These are phyloP conservation scores for Anisodus tanguticus DNA, from an alignment of 257 asterid species.

Conservation along the genomic window DNA sequence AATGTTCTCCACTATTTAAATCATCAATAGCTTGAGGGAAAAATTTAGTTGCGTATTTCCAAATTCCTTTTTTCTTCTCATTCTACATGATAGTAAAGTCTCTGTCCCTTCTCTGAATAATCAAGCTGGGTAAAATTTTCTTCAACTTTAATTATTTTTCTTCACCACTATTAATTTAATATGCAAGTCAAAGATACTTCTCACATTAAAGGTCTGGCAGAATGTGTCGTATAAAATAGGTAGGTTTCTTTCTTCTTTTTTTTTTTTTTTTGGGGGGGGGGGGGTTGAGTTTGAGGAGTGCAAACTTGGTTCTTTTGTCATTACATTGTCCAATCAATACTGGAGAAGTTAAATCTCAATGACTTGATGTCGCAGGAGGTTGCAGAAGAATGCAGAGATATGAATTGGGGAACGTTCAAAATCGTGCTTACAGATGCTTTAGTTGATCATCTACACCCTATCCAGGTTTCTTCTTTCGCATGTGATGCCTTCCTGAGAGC, in stretches of 20 bases:
- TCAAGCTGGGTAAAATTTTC: background rate
- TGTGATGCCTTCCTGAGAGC: slow-evolving; percentile 25
- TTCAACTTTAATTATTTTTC: background rate
- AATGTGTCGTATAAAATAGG: background rate
- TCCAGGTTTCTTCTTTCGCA: slow-evolving; percentile 65
- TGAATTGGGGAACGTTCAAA: slow-evolving; percentile 96
- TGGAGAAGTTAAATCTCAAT: slow-evolving; percentile 23
- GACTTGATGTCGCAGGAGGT: slow-evolving; percentile 67
- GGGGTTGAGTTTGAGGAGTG: background rate
- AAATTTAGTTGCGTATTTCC: no score
- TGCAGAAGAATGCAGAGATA: slow-evolving; percentile 58
- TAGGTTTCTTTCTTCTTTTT: background rate
- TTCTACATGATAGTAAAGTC: background rate
- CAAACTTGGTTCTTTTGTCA: background rate
- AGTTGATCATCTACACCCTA: slow-evolving; percentile 81
- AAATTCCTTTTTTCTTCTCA: background rate
- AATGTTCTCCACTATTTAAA: no score
- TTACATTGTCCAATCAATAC: slow-evolving; percentile 16
- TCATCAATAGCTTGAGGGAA: no score
- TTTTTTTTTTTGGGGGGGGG: background rate
- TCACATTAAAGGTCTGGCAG: background rate
- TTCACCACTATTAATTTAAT: background rate
- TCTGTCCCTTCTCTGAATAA: background rate
- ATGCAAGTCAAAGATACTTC: background rate
- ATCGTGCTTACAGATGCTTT: slow-evolving; percentile 79